Base-by-base conservation (phyloP, 1,284 basidiomycete species). In the Cerioporus squamosus region DNA sequence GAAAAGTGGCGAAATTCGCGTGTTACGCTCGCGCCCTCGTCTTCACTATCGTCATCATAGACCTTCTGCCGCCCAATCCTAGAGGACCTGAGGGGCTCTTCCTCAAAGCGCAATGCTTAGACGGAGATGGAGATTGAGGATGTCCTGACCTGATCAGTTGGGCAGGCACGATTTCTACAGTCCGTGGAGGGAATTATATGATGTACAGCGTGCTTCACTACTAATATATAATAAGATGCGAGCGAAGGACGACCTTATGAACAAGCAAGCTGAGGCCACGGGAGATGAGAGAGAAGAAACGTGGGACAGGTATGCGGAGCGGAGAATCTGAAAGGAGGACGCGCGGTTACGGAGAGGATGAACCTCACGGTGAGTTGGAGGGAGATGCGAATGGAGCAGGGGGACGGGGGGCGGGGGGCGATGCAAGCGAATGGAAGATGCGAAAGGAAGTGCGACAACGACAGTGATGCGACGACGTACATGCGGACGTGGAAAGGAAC, bases 1-100 rank as follows among this genome's bases (percentile, higher is more conserved):
- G 77, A 81, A 53, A 67, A 74, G 56, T 73, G 75, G 64, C 77
- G 83, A 38, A 72, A 72, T 38, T 70, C 75, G 1, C 79, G 83
- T 53, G 79, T 86, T 22, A 76, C 66, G 15, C 63, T 66, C 38
- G 60, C 60, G 5, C 12, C 29, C 18, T 18, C 55, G 24, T 14
- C 38, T 9, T n/a, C 15, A 7, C n/a, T 5, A 12, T 33, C 18
- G 14, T 18, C 46, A 8, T 29, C 15, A 23, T 14, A 48, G 38
- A 39, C 23, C 31, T 3, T 18, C 22, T 15, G 38, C 23, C 12
- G 10, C 4, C 38, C 26, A 24, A 3, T 29, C 26, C 6, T 29
- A 5, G 26, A 29, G 26, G 9, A n/a, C n/a, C 26, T 29, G 26
- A 29, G 26, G 26, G 26, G 26, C 26, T 29, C 26, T 2, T 29